Conservation (phyloP, 2,329 filamentous ascomycete genomes). For the Chaetomiaceae sp. region DNA sequence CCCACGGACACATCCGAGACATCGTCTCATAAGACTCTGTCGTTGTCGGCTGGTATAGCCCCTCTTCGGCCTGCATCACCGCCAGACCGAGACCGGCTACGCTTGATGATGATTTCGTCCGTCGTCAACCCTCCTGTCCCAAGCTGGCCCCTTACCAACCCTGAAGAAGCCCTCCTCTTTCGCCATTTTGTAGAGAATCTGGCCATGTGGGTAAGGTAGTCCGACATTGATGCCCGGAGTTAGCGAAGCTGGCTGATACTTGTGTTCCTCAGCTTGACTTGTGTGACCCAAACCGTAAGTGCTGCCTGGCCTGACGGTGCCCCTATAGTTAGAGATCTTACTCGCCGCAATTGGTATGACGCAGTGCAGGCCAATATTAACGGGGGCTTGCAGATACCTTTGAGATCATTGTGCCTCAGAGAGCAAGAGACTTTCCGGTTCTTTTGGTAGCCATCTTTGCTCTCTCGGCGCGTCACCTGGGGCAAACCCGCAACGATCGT, state of each 20-base stretch:
- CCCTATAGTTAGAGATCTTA: background rate
- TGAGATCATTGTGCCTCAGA: conserved; percentile 47
- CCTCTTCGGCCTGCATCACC: conserved; percentile 6
- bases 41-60: background rate
- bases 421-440: conserved; percentile 45
- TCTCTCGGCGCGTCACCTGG: conserved; percentile 50
- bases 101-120: conserved; percentile 12
- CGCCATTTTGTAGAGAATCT: conserved; percentile 33
- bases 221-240: background rate
- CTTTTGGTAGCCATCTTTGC: conserved; percentile 55
- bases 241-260: background rate
- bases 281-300: conserved; percentile 34
- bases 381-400: conserved; percentile 49
- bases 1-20: conserved; percentile 1
- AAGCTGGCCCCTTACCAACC: conserved; percentile 28
- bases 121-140: conserved; percentile 1
- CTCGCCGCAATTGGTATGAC: too few relatives aligned
- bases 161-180: conserved; percentile 29
- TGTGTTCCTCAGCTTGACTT: conserved; percentile 36
- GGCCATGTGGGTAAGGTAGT: conserved; percentile 32
- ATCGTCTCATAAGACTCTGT: background rate
- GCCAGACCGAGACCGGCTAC: conserved; percentile 14
- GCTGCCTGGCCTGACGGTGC: background rate
- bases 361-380: too few relatives aligned
- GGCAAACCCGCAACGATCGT: conserved; percentile 32